Base-by-base conservation (phyloP, 176 grass and related monocot genomes). In the Tillandsia fasciculata region DNA sequence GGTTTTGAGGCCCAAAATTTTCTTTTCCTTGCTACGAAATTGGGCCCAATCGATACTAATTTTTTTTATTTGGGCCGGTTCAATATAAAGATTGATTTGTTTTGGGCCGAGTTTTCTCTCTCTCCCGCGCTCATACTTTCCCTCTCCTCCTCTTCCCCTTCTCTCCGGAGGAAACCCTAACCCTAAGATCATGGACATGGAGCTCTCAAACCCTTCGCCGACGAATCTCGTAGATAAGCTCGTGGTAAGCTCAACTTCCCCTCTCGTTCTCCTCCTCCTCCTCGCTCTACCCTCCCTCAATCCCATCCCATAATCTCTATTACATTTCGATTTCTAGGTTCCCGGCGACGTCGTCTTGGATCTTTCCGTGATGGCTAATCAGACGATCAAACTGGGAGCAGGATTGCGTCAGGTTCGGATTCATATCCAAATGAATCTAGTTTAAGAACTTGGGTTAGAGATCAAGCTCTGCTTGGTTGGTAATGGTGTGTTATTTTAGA, bases 321-420 rank as follows among this genome's bases (percentile, higher is more conserved):
- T 42, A 56, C 12, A 69, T 17, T 8, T 22, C 67, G 12, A 22
- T 20, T 66, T 49, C 26, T 72, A 99, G 94, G 75, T 93, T 6
- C 87, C 94, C 6, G 94, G 89, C 42, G 87, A 93, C 69, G 72
- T 85, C 76, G 64, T 93, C 52, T 72, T 99, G 50, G 94, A 99
- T 72, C 87, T 99, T 79, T 54, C 79, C 10, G 74, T 78, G 29
- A 81, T 99, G 94, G 74, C 76, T 12, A 90, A 90, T 54, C 87
- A 99, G 69, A 90, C 87, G 50, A 87, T 99, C 67, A 93, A 92
- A 83, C 74, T 99, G 29, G 89, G 94, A 11, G 66, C 77, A 6
- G 89, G 89, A 18, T 74, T 93, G 56, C 71, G 82, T 26, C 89
- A 99, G 94, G 94, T 99, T 49, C 74, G 72, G 15, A 24, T 28